Conservation (phyloP, 2,329 filamentous ascomycete species). For the Fusarium torulosum region DNA sequence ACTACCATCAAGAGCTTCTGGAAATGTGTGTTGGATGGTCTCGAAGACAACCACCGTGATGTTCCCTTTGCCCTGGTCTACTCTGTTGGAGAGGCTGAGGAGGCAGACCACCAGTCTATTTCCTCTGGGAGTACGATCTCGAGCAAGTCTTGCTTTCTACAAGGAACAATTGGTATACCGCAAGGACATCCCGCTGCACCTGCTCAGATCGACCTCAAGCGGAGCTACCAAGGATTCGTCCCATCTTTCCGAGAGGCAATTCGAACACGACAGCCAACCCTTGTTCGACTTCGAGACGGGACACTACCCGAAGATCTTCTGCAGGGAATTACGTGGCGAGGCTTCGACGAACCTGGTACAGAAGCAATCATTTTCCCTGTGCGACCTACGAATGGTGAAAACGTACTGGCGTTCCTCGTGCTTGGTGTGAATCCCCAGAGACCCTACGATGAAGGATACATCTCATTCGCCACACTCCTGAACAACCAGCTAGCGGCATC, state of each 20-base stretch:
- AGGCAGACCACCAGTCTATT: constrained; percentile 52
- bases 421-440: constrained; percentile 76
- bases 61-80: constrained; percentile 58
- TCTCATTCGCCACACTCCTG: constrained; percentile 64
- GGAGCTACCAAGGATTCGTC: constrained; percentile 52
- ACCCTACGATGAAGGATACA: constrained; percentile 77
- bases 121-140: constrained; percentile 55
- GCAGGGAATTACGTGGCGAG: constrained; percentile 68
- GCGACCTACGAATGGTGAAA: constrained; percentile 72
- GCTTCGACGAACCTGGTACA: constrained; percentile 71
- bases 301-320: constrained; percentile 70
- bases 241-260: constrained; percentile 56
- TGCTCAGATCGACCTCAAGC: constrained; percentile 52
- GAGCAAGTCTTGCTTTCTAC: constrained; percentile 53
- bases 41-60: constrained; percentile 54
- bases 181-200: constrained; percentile 52
- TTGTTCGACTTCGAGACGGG: constrained; percentile 58
- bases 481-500: constrained; percentile 69
- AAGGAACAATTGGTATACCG: constrained; percentile 54
- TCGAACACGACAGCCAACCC: constrained; percentile 52
- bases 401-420: constrained; percentile 73
- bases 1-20: constrained; percentile 54
- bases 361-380: constrained; percentile 76
- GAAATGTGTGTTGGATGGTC: constrained; percentile 49
- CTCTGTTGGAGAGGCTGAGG: constrained; percentile 55